Evolutionary conservation across 116 monocot species (phyloP).

Genomic region (Papilionanthe hybrid): DNA sequence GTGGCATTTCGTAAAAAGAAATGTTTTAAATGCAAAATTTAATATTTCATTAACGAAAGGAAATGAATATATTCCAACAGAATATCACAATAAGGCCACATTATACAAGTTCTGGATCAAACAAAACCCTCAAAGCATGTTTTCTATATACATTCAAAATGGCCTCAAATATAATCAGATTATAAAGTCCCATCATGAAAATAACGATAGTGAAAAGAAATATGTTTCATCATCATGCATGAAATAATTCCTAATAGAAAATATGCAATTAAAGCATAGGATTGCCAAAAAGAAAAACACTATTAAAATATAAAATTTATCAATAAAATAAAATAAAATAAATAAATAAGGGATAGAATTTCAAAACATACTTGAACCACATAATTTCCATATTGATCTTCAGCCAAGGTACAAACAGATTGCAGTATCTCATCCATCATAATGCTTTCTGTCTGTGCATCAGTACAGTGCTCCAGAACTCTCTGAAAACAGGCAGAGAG

Average conservation of each 20-base stretch:
- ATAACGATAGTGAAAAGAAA: background rate
- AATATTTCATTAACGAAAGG: background rate
- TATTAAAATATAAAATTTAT: background rate
- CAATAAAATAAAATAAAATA: background rate
- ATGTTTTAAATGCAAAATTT: background rate
- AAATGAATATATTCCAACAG: background rate
- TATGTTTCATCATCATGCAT: background rate
- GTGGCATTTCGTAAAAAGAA: no score
- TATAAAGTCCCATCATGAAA: background rate
- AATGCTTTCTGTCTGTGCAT: conserved; percentile 17
- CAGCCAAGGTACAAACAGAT: conserved; percentile 21
- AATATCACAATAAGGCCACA: background rate
- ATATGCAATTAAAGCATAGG: background rate
- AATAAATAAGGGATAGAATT: background rate
- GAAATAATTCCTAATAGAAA: background rate
- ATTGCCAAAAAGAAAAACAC: background rate
- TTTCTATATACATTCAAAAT: background rate
- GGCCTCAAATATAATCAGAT: background rate
- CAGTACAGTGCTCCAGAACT: conserved; percentile 25
- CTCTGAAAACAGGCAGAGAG: conserved; percentile 7
- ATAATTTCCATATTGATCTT: conserved; percentile 36
- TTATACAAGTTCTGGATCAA: background rate
- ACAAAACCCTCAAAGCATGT: background rate
- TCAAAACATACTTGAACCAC: conserved; percentile 26
- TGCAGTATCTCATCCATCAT: conserved; percentile 34